Evolutionary conservation across 176 grass and related monocot genomes (phyloP).

Genomic region (Juncus inflexus): DNA sequence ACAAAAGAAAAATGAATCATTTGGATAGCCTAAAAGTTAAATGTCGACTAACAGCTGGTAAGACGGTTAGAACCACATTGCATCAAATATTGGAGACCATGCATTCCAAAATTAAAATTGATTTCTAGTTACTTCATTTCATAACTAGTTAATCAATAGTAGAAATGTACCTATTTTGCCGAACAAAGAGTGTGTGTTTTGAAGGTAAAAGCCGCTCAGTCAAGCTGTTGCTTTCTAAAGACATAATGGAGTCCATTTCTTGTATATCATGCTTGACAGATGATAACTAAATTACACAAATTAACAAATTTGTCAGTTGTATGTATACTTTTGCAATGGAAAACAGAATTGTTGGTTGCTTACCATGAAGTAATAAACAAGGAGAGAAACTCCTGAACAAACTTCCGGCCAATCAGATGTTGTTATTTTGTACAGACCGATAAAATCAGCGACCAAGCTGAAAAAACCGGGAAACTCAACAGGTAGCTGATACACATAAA

Average conservation of each 20-base stretch:
- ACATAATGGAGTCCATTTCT: constrained; percentile 85
- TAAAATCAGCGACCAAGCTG: constrained; percentile 69
- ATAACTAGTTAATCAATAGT: constrained; percentile 16
- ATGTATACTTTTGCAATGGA: background rate
- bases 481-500: constrained; percentile 87
- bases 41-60: too few relatives aligned
- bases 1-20: background rate
- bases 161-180: constrained; percentile 62
- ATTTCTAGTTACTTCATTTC: background rate
- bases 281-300: constrained; percentile 60
- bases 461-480: constrained; percentile 60
- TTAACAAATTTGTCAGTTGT: background rate
- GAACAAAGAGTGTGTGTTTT: constrained; percentile 78
- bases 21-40: too few relatives aligned
- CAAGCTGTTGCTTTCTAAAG: constrained; percentile 57
- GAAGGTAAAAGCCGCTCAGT: constrained; percentile 71
- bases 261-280: constrained; percentile 81
- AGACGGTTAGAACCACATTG: too few relatives aligned
- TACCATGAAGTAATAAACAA: constrained; percentile 92
- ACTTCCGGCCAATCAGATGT: constrained; percentile 77
- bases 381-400: constrained; percentile 73
- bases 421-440: constrained; percentile 85
- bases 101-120: background rate
- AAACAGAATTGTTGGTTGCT: constrained; percentile 27
- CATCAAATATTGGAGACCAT: background rate